Percentiles rank a stretch among this genome's conserved stretches.
These are phyloP conservation scores for Trichoderma asperellum DNA, from an alignment of 2,329 filamentous ascomycete genomes.

Conservation along the genomic window DNA sequence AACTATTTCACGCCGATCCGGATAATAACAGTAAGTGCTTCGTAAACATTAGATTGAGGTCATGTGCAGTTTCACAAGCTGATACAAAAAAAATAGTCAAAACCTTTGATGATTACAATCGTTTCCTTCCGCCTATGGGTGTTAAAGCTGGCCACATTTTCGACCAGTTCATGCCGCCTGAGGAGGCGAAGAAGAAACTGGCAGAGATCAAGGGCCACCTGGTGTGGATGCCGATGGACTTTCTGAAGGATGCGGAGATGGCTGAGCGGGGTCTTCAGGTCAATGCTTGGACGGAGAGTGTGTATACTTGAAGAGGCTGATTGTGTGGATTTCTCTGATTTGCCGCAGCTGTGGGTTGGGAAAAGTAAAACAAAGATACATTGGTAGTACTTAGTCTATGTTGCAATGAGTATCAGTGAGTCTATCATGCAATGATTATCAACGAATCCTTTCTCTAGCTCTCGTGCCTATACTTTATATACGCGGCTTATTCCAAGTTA, in stretches of 20 bases:
- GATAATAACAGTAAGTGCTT: conserved; percentile 71
- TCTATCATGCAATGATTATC: background rate
- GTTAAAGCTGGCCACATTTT: conserved; percentile 86
- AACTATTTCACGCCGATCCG: conserved; percentile 84
- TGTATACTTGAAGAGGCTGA: conserved; percentile 65
- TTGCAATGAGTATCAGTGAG: background rate
- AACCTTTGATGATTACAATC: conserved; percentile 88
- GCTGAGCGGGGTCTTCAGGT: conserved; percentile 86
- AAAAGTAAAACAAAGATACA: background rate
- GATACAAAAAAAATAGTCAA: conserved; percentile 59
- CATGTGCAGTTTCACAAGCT: background rate
- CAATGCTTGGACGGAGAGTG: conserved; percentile 84
- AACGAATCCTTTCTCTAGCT: background rate
- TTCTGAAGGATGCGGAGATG: conserved; percentile 83
- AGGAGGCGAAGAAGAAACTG: conserved; percentile 75
- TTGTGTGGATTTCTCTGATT: background rate
- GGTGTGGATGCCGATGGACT: conserved; percentile 94
- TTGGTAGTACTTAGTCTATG: background rate
- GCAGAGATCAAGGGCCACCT: conserved; percentile 83
- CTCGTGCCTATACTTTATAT: background rate
- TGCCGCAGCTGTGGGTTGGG: background rate
- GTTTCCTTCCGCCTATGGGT: conserved; percentile 70
- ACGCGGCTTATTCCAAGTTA: background rate
- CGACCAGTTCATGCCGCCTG: conserved; percentile 73
- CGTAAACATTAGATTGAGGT: background rate